phyloP scores from a whole-genome alignment of 2,329 filamentous ascomycete genomes.

The Penicillium fuscoglaucum region DNA sequence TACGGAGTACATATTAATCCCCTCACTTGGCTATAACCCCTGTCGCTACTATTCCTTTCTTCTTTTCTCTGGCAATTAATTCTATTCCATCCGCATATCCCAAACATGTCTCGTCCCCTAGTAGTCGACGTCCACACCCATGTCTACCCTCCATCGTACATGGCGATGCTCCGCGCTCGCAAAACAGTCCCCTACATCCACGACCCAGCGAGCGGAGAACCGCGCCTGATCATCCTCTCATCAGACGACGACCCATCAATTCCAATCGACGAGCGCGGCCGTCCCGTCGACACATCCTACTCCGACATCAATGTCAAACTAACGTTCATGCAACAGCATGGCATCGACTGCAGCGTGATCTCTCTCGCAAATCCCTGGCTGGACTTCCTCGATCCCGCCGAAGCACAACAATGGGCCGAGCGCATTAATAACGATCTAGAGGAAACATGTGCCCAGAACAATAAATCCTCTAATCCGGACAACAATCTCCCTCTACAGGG shows the following conservation, averaged over 20 bases:
- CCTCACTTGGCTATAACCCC: slow-evolving; percentile 1
- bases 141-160: slow-evolving; percentile 62
- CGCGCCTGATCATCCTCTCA: slow-evolving; percentile 49
- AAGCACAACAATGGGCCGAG: slow-evolving; percentile 64
- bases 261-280: slow-evolving; percentile 58
- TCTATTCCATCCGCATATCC: background rate
- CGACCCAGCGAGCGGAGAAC: slow-evolving; percentile 35
- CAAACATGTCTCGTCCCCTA: slow-evolving; percentile 35
- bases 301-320: slow-evolving; percentile 77
- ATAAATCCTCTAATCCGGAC: slow-evolving; percentile 26
- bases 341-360: slow-evolving; percentile 79
- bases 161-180: slow-evolving; percentile 57
- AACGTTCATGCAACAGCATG: slow-evolving; percentile 82
- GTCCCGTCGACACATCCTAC: slow-evolving; percentile 81
- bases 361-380: slow-evolving; percentile 93
- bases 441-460: slow-evolving; percentile 61
- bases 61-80: background rate
- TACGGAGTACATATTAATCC: background rate
- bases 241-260: slow-evolving; percentile 47
- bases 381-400: slow-evolving; percentile 68
- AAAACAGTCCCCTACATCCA: slow-evolving; percentile 49
- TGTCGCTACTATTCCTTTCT: background rate
- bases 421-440: slow-evolving; percentile 78
- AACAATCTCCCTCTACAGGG: slow-evolving; percentile 38
- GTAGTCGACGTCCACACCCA: slow-evolving; percentile 64